phyloP scores from a whole-genome alignment of 2,329 filamentous ascomycete genomes.

The Coniosporium tulheliwenetii region DNA sequence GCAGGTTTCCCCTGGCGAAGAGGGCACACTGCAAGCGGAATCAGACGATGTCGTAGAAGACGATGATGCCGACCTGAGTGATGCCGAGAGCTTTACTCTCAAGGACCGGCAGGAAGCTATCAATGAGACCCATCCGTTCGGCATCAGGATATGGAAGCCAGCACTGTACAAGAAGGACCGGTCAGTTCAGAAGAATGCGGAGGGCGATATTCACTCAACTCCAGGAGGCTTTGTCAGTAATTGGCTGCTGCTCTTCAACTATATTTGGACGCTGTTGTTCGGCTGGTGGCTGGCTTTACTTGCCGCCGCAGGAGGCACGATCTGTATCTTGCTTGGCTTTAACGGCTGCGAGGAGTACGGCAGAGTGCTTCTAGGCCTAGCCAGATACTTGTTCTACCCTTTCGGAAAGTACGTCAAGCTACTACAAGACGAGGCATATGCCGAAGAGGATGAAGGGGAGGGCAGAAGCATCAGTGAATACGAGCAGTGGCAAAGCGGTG shows the following conservation, averaged over 20 bases:
- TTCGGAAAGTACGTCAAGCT: conserved; percentile 94
- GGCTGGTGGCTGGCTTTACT: conserved; percentile 90
- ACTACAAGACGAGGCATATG: conserved; percentile 84
- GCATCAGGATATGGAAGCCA: conserved; percentile 97
- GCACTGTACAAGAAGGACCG: conserved; percentile 95
- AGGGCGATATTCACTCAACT: conserved; percentile 91
- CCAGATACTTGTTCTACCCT: conserved; percentile 81
- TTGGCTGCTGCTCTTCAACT: conserved; percentile 77
- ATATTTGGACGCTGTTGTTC: conserved; percentile 80
- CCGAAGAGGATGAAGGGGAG: conserved; percentile 88
- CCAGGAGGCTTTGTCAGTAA: conserved; percentile 74
- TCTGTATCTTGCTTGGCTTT: conserved; percentile 68
- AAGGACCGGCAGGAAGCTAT: conserved; percentile 96
- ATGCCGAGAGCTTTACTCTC: conserved; percentile 93
- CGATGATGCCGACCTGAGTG: conserved; percentile 62
- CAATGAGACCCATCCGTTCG: conserved; percentile 96
- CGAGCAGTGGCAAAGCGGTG: conserved; percentile 96
- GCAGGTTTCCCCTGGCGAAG: conserved; percentile 19
- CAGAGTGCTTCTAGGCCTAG: conserved; percentile 65
- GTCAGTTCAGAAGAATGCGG: conserved; percentile 89
- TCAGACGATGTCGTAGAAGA: conserved; percentile 27
- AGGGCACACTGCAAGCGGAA: conserved; percentile 21
- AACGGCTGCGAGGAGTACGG: conserved; percentile 77
- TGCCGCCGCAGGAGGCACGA: conserved; percentile 54
- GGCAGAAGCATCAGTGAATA: conserved; percentile 96